Evolutionary conservation across 768 basidiomycete genomes (phyloP), one percentile per base, ranked within the genome.

Genomic region (Mycena vitilis): DNA sequence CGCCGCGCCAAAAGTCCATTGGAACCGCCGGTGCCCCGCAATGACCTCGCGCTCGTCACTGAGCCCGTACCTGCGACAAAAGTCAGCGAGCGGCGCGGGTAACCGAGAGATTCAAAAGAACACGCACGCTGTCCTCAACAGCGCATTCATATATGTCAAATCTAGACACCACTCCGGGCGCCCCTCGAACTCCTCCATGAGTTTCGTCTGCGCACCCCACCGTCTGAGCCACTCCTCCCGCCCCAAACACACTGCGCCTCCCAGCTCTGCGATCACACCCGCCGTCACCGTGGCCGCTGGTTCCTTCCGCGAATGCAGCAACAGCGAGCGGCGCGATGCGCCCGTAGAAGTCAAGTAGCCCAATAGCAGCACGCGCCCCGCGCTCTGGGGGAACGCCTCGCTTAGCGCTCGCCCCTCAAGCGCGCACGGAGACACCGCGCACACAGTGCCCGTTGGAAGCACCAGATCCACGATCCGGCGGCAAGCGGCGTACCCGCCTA

Each of bases 281-380:
- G 5, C 42, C 49, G 25, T 36, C 51, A 7, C 25, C 59, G n/a
- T 18, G 15, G 13, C 36, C 36, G 12, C 38, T 22, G 30, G 60
- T 36, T 48, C 51, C 30, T 30, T 30, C 30, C 5, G 30, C 2
- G 59, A 52, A 16, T 65, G 62, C 20, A 76, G 80, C 56, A 95
- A 81, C 66, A 99, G 87, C 0, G 96, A 99, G 87, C 0, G 96
- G 97, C 34, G 85, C 80, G 65, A 97, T 85, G 44, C 98, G 93
- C 83, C 99, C 98, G 81, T 95, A 98, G 82, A 99, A 99, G n/a
- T n/a, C n/a, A n/a, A n/a, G 85, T 99, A 99, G 25, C 96, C 98
- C 2, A 99, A 86, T n/a, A 97, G 88, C 34, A 97, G 87, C 69
- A 97, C 86, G 75, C 90, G 91, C 66, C 97, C 97, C 12, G 84